phyloP scores from a whole-genome alignment of 768 basidiomycete genomes.

The Psilocybe sp. region DNA sequence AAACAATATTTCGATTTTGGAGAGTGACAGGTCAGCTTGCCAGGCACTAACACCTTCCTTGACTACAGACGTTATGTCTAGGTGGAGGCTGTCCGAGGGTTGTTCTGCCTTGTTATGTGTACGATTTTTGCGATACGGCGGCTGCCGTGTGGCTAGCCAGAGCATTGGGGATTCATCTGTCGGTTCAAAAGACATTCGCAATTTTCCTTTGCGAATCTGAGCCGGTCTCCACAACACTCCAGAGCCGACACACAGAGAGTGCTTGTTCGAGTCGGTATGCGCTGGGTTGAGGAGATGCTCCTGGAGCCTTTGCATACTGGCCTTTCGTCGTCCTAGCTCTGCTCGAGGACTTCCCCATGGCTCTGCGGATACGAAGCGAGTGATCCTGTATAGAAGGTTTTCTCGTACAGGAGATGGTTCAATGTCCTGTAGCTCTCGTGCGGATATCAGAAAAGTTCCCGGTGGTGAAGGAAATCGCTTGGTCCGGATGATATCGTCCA shows the following conservation, averaged over 20 bases:
- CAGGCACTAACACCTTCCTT: slow-evolving; percentile 11
- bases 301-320: slow-evolving; percentile 46
- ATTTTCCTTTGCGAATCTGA: slow-evolving; percentile 22
- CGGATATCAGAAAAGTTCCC: slow-evolving; percentile 49
- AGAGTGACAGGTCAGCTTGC: slow-evolving; percentile 14
- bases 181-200: slow-evolving; percentile 6
- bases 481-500: slow-evolving; percentile 2
- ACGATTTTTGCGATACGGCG: slow-evolving; percentile 30
- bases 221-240: slow-evolving; percentile 66
- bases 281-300: slow-evolving; percentile 42
- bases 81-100: slow-evolving; percentile 23
- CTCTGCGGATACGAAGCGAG: slow-evolving; percentile 69
- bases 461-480: slow-evolving; percentile 40
- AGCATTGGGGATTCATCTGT: slow-evolving; percentile 7
- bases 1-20: slow-evolving; percentile 44
- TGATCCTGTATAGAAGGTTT: slow-evolving; percentile 48
- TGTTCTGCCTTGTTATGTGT: background rate
- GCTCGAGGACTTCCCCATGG: slow-evolving; percentile 75
- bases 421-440: slow-evolving; percentile 28
- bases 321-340: slow-evolving; percentile 51
- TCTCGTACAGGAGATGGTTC: slow-evolving; percentile 32
- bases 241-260: slow-evolving; percentile 44
- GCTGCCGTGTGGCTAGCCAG: slow-evolving; percentile 66
- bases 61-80: slow-evolving; percentile 40
- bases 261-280: slow-evolving; percentile 18